These are phyloP conservation scores for Talaromyces borbonicus DNA, from an alignment of 495 filamentous ascomycete species.

Conservation along the genomic window DNA sequence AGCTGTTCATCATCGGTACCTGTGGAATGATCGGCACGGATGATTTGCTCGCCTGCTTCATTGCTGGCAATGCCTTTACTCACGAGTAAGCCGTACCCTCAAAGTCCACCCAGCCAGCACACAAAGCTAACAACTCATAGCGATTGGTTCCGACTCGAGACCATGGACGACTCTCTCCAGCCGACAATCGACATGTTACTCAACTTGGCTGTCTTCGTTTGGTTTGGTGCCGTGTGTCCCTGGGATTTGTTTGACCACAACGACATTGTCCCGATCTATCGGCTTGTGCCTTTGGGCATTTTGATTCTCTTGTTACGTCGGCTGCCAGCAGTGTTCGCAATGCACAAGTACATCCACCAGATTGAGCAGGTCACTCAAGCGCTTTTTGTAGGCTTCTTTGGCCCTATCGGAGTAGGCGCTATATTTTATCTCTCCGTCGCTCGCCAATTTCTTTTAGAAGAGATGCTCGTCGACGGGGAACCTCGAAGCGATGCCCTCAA, in stretches of 20 bases:
- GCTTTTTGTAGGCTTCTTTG: constrained; percentile 84
- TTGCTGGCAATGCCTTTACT: constrained; percentile 85
- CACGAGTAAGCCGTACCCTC: constrained; percentile 49
- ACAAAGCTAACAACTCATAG: constrained; percentile 15
- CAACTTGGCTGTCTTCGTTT: constrained; percentile 83
- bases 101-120: background rate
- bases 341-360: constrained; percentile 71
- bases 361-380: constrained; percentile 67
- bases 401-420: constrained; percentile 87
- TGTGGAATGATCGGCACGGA: constrained; percentile 86
- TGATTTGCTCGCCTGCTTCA: constrained; percentile 87
- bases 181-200: constrained; percentile 83
- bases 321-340: constrained; percentile 61
- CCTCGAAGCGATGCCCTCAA: constrained; percentile 55
- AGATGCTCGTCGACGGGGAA: constrained; percentile 46
- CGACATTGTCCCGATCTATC: constrained; percentile 62
- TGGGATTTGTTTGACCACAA: constrained; percentile 65
- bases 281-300: constrained; percentile 70
- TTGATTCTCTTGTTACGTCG: constrained; percentile 72
- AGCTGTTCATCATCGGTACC: constrained; percentile 76
- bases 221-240: constrained; percentile 82
- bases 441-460: constrained; percentile 50
- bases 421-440: constrained; percentile 82
- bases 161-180: constrained; percentile 79
- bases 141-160: constrained; percentile 89